A percentile compares a stretch with the other conserved stretches of the same genome.
Evolutionary conservation across 1,284 basidiomycete genomes (phyloP).

Genomic region (Blastosporella zonata): DNA sequence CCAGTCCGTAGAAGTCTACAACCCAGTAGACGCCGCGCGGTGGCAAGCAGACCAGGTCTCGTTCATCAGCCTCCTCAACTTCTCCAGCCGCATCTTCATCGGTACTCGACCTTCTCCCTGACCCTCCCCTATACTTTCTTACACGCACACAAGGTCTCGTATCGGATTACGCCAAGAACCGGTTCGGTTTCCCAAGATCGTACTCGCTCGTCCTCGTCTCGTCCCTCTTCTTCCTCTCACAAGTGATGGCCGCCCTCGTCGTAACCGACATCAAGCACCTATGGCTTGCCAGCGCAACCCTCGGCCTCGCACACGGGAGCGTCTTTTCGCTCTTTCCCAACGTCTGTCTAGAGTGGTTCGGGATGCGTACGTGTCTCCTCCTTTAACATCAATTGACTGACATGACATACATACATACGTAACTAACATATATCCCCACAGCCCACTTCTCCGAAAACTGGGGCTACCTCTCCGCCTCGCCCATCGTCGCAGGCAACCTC

Average conservation of each 20-base stretch:
- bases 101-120: slow-evolving; percentile 37
- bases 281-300: slow-evolving; percentile 73
- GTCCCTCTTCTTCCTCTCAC: slow-evolving; percentile 65
- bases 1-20: slow-evolving; percentile 59
- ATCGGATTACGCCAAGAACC: slow-evolving; percentile 70
- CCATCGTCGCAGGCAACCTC: slow-evolving; percentile 79
- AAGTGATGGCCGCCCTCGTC: slow-evolving; percentile 48
- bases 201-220: slow-evolving; percentile 72
- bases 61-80: slow-evolving; percentile 82
- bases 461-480: slow-evolving; percentile 77
- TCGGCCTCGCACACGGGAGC: slow-evolving; percentile 77
- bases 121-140: not conserved
- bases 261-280: slow-evolving; percentile 62
- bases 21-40: slow-evolving; percentile 62
- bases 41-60: slow-evolving; percentile 89
- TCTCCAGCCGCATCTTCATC: slow-evolving; percentile 74
- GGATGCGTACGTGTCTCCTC: slow-evolving; percentile 52
- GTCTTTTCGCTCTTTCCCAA: slow-evolving; percentile 78
- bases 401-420: too few relatives aligned
- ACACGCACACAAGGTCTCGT: slow-evolving; percentile 43
- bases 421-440: slow-evolving; percentile 21
- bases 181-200: slow-evolving; percentile 59
- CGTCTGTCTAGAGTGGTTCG: slow-evolving; percentile 85
- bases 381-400: too few relatives aligned
- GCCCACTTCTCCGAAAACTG: slow-evolving; percentile 82